Base-by-base conservation (phyloP, 1,284 basidiomycete genomes). In the Psilocybe mexicana region DNA sequence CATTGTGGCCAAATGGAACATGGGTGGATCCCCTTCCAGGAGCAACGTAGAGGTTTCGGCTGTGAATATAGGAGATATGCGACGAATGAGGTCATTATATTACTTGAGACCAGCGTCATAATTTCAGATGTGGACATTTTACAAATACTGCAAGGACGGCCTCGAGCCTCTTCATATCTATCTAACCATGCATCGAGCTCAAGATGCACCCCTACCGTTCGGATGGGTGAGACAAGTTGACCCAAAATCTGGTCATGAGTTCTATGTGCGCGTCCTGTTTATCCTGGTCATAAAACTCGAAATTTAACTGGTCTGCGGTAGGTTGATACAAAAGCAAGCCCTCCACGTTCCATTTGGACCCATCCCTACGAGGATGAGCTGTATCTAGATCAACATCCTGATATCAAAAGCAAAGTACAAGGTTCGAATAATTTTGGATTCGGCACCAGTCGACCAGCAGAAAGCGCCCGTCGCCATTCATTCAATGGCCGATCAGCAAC, bases 1-100 rank as follows among this genome's bases (percentile, higher is more conserved):
- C 81, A 4, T 75, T 92, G 25, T 92, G 82, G 80, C 82, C 85
- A 1, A 94, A 94, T 69, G 90, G 90, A 40, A 92, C 90, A 7
- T 94, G 90, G 88, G 77, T 86, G 12, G 81, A 90, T 68, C 86
- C 92, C 26, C 70, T 77, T 26, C 78, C 84, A 11, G 92, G 92
- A 23, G 79, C 88, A 48, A 86, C 89, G 18, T 71, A 68, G 55
- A 46, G 52, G 52, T 36, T 28, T 53, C 28, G 30, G 42, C 26
- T 26, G 23, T 43, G 18, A 18, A 24, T 43, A 48, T 52, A 28
- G 28, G 42, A 44, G 47, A 56, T 24, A 23, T 40, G 52, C 38
- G 24, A 28, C 36, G 25, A 12, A 55, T 55, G 53, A 55, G 53
- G 45, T 55, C 53, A 55, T 55, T 52, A 30, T 12, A 28, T 42